Evolutionary conservation across 2,329 filamentous ascomycete genomes (phyloP).

Genomic region (Tolypocladium capitatum): DNA sequence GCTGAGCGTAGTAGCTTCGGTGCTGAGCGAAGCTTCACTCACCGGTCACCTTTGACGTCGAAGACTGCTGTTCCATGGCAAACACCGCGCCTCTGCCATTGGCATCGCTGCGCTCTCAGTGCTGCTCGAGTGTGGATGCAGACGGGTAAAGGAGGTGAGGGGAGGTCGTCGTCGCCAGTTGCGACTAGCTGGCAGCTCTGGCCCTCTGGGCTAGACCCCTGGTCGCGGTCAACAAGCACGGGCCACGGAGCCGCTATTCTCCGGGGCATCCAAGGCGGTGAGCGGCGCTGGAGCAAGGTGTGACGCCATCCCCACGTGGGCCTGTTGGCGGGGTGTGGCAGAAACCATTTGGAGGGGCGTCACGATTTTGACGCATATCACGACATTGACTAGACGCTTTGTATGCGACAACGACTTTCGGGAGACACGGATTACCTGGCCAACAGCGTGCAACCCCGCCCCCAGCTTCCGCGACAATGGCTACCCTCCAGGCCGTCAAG

Average conservation of each 20-base stretch:
- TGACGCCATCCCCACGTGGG: no score
- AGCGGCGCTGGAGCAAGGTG: not conserved
- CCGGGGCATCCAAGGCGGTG: not conserved
- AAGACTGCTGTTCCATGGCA: slow-evolving; percentile 52
- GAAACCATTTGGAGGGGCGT: not conserved
- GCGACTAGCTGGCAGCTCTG: no score
- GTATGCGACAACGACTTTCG: no score
- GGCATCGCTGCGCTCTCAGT: slow-evolving; percentile 14
- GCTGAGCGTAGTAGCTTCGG: not conserved
- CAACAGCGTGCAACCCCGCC: not conserved
- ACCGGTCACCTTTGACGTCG: slow-evolving; percentile 70
- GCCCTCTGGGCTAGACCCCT: no score
- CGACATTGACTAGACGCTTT: no score
- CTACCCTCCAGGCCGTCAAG: slow-evolving; percentile 62
- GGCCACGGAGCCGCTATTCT: not conserved
- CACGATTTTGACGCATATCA: no score
- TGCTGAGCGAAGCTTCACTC: slow-evolving; percentile 9
- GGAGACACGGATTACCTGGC: not conserved
- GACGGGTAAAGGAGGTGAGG: not conserved
- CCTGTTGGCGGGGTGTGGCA: not conserved
- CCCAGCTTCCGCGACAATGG: slow-evolving; percentile 13
- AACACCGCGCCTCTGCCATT: slow-evolving; percentile 12
- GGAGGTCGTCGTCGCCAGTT: not conserved
- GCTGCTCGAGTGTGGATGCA: not conserved
- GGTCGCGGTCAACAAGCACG: not conserved